Evolutionary conservation across 306 rosid species (phyloP), one percentile per base, ranked within the genome.

Genomic region (Delonix regia): DNA sequence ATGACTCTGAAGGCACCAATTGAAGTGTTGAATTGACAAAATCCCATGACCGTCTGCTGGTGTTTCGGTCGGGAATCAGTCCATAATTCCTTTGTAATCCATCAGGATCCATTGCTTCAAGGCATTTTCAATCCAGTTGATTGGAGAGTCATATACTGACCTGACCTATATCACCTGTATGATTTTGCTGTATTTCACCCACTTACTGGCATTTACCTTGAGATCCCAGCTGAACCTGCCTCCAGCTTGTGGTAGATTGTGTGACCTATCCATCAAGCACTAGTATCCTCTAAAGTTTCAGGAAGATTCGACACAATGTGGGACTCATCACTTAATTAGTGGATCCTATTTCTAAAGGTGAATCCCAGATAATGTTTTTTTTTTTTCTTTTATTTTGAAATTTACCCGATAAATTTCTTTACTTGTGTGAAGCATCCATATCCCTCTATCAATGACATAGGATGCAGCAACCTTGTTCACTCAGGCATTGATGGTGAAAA

Each of bases 1-100:
- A 67, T 78, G 88, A 79, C 52, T 74, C 93, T 38, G 77, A 78
- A 83, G 64, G 82, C 44, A 30, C 78, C 53, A 14, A 67, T 27
- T 86, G 78, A 81, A 65, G 78, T 30, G 9, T 61, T 42, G 56
- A 59, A 59, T 49, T n/a, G 60, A 74, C 19, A 55, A 67, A 59
- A 39, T 57, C 63, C 48, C 45, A 79, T 55, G 69, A n/a, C 72
- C 77, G 52, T 84, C 25, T 48, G 38, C 62, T 48, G 76, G 19
- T 45, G n/a, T 41, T 48, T 68, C 33, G 69, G 66, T 41, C 57
- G 61, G 38, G 39, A 66, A 51, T 74, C 22, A 55, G 60, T 52
- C 41, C 13, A 42, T 51, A 53, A 53, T 44, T 56, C 28, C 61
- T 65, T 56, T 24, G n/a, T 69, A 41, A 39, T 65, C 51, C 52